Percentiles rank a stretch among this genome's conserved stretches.
Evolutionary conservation across 2,329 filamentous ascomycete species (phyloP).

Genomic region (Fusarium brachygibbosum): DNA sequence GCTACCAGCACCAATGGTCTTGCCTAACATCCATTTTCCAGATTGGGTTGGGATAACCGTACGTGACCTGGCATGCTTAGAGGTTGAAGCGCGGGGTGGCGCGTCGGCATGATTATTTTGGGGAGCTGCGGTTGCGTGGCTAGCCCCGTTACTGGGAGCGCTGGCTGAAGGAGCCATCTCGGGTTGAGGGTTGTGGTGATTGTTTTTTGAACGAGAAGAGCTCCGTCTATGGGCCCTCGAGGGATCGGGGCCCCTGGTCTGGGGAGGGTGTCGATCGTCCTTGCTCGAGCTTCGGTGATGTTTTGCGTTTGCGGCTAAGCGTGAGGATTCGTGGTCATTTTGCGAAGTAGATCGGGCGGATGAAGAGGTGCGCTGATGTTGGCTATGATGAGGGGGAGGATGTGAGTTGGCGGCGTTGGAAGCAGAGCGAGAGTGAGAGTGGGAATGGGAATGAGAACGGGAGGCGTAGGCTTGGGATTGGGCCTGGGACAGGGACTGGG

Average conservation of each 20-base stretch:
- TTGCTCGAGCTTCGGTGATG: constrained; percentile 74
- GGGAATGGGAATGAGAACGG: constrained; percentile 43
- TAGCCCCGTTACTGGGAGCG: constrained; percentile 66
- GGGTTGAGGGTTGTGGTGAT: constrained; percentile 53
- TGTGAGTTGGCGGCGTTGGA: constrained; percentile 49
- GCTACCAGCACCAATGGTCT: constrained; percentile 96
- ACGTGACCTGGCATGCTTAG: constrained; percentile 69
- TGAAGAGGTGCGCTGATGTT: constrained; percentile 57
- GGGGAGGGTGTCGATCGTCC: constrained; percentile 64
- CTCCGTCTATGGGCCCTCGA: constrained; percentile 62
- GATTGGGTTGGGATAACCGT: constrained; percentile 92
- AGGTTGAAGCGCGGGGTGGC: constrained; percentile 54
- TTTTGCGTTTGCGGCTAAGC: constrained; percentile 68
- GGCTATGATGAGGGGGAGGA: constrained; percentile 45
- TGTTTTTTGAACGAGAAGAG: constrained; percentile 63
- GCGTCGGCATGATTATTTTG: constrained; percentile 56
- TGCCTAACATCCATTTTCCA: constrained; percentile 94
- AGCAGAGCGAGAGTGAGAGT: constrained; percentile 43
- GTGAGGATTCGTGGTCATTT: constrained; percentile 80
- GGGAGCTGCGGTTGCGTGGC: constrained; percentile 64
- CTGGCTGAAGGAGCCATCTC: constrained; percentile 66
- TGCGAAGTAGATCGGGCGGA: constrained; percentile 62
- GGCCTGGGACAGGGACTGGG: constrained; percentile 35
- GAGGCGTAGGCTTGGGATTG: constrained; percentile 39
- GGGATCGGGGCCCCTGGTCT: constrained; percentile 68